A percentile compares a stretch with the other conserved stretches of the same genome.
Evolutionary conservation across 1,284 basidiomycete species (phyloP).

Genomic region (Rhizoctonia solani): DNA sequence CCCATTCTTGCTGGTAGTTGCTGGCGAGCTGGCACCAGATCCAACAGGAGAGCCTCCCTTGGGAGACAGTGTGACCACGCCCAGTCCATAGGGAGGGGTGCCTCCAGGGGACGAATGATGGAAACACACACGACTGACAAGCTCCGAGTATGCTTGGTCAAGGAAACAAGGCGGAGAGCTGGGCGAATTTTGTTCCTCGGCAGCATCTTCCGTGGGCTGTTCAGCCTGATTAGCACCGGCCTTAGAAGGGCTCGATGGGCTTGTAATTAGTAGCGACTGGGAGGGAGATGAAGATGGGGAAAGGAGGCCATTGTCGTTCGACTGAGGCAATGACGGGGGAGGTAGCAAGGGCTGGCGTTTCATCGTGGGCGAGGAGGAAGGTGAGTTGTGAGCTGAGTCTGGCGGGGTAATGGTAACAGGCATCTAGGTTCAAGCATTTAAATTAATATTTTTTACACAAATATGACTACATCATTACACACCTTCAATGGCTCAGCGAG

Average conservation of each 20-base stretch:
- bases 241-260: slow-evolving; percentile 9
- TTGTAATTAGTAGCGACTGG: slow-evolving; percentile 18
- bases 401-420: slow-evolving; percentile 29
- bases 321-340: slow-evolving; percentile 1
- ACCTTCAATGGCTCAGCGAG: slow-evolving; percentile 16
- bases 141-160: slow-evolving; percentile 4
- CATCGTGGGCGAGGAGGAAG: slow-evolving; percentile 18
- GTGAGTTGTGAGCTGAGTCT: slow-evolving; percentile 26
- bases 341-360: slow-evolving; percentile 20
- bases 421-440: slow-evolving; percentile 11
- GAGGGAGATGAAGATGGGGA: slow-evolving; percentile 29
- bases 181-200: background rate
- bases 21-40: slow-evolving; percentile 15
- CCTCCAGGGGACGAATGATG: slow-evolving; percentile 10
- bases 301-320: slow-evolving; percentile 7
- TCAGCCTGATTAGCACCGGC: background rate
- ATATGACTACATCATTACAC: background rate
- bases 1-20: slow-evolving; percentile 15
- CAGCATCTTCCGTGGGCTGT: background rate
- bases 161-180: background rate
- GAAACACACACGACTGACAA: slow-evolving; percentile 27
- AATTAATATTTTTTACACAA: no score
- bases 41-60: slow-evolving; percentile 21
- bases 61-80: slow-evolving; percentile 4
- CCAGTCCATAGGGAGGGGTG: background rate